Evolutionary conservation across 2,329 filamentous ascomycete genomes (phyloP), one percentile per base, ranked within the genome.

Genomic region (Rhinocladiella mackenziei): DNA sequence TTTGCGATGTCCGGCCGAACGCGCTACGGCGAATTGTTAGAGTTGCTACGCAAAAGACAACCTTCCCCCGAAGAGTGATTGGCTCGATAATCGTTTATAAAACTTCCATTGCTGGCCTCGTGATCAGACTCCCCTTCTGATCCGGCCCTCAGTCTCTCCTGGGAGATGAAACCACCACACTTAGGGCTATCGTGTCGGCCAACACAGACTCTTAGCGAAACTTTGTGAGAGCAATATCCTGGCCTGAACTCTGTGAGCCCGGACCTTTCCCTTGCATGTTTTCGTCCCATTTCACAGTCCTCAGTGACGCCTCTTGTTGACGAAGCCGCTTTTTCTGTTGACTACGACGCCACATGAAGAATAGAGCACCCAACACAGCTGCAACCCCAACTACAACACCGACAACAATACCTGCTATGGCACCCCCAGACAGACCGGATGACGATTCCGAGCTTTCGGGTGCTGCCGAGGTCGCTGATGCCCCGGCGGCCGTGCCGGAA

Each of bases 371-470:
- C 7, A 41, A 17, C 19, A 45, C 8, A 26, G 31, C 20, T 8
- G 32, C 32, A n/a, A 50, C 45, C n/a, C 49, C 49, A 2, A 31
- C 45, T 11, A 52, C 37, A 23, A 45, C 38, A 19, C 52, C 52
- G 15, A 52, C 42, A 2, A 67, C 68, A 18, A 70, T 66, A 6
- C 69, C 69, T 2, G 67, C 69, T 48, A 71, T 70, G 2, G 65
- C 65, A 2, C 67, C 66, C 0, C 60, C 60, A 3, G 65, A 68
- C 2, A 71, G 58, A 9, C 62, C 57, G 11, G 8, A 53, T 37
- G 25, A 41, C 5, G 58, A 39, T 8, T 37, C 35, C 4, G 32
- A 46, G 15, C 25, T 48, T 2, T 50, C 50, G 17, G 3, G 55
- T 52, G 49, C 50, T 7, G 54, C 50, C 3, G 59, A 51, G 1